Percentiles rank a stretch among this genome's conserved stretches.
Conservation (phyloP, 257 asterid species). For the Leonotis leonurus region DNA sequence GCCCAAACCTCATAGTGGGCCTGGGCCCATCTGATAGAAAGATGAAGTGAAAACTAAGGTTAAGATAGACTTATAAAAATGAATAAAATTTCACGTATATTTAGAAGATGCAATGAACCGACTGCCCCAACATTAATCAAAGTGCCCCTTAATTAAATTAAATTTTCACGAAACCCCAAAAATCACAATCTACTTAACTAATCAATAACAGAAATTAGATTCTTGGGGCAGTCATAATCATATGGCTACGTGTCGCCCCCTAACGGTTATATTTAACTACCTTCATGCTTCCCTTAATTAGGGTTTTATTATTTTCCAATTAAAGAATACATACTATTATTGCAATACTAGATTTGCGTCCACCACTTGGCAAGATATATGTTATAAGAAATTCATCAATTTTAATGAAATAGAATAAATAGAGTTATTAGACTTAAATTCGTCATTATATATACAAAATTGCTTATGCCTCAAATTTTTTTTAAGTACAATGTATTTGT, state of each 20-base stretch:
- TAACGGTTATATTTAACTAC: conserved; percentile 29
- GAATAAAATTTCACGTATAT: conserved; percentile 9
- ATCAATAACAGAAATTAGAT: conserved; percentile 24
- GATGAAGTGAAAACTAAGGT: neutral
- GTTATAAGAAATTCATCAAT: too few relatives aligned
- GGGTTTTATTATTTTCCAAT: too few relatives aligned
- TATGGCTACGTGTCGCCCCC: too few relatives aligned
- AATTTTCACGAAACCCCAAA: conserved; percentile 41
- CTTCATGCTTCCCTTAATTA: too few relatives aligned
- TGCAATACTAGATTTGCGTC: too few relatives aligned
- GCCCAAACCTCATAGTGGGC: too few relatives aligned
- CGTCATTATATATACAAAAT: neutral
- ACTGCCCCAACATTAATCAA: conserved; percentile 24
- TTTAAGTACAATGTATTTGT: conserved; percentile 23
- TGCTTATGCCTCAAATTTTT: conserved; percentile 7
- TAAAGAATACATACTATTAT: too few relatives aligned
- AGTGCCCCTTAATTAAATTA: conserved; percentile 14
- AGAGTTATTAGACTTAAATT: neutral
- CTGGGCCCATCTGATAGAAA: neutral
- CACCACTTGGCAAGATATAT: too few relatives aligned
- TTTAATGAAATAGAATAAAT: neutral
- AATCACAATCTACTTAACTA: conserved; percentile 43
- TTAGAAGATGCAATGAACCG: conserved; percentile 49
- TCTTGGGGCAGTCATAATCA: conserved; percentile 29
- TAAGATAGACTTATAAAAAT: neutral